A percentile compares a stretch with the other conserved stretches of the same genome.
Evolutionary conservation across 768 basidiomycete genomes (phyloP).

Genomic region (Mycena belliarum): DNA sequence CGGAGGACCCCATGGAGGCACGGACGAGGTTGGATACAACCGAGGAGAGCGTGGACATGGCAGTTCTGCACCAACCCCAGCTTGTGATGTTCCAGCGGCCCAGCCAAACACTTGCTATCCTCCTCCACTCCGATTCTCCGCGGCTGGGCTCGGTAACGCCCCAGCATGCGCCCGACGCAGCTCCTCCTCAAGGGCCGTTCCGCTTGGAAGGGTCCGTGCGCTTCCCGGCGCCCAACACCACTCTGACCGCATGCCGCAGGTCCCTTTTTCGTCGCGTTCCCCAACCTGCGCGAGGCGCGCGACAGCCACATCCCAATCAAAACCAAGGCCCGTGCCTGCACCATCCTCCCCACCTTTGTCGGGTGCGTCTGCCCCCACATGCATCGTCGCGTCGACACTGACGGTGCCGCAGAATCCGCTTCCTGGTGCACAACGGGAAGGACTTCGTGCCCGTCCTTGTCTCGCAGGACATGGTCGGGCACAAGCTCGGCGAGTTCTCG

Average conservation of each 20-base stretch:
- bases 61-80: background rate
- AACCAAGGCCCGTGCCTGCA: conserved; percentile 87
- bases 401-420: conserved; percentile 59
- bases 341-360: conserved; percentile 93
- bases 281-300: conserved; percentile 79
- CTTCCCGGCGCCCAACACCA: background rate
- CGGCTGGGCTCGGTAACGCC: background rate
- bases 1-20: conserved; percentile 72
- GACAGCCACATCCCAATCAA: conserved; percentile 82
- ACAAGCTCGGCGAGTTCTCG: conserved; percentile 95
- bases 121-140: too few species aligned
- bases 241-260: conserved; percentile 48
- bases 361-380: conserved; percentile 56
- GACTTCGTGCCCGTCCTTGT: conserved; percentile 83
- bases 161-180: conserved; percentile 62
- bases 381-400: background rate
- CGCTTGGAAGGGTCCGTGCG: conserved; percentile 75
- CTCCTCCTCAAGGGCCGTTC: conserved; percentile 65
- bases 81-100: too few species aligned
- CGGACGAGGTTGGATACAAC: conserved; percentile 81
- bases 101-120: too few species aligned
- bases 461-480: conserved; percentile 98
- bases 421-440: conserved; percentile 94
- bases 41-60: conserved; percentile 64
- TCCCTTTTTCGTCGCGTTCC: conserved; percentile 93